Percentiles rank a stretch among this genome's conserved stretches.
Evolutionary conservation across 345 rosid species (phyloP).

Genomic region (Ceriops tagal): DNA sequence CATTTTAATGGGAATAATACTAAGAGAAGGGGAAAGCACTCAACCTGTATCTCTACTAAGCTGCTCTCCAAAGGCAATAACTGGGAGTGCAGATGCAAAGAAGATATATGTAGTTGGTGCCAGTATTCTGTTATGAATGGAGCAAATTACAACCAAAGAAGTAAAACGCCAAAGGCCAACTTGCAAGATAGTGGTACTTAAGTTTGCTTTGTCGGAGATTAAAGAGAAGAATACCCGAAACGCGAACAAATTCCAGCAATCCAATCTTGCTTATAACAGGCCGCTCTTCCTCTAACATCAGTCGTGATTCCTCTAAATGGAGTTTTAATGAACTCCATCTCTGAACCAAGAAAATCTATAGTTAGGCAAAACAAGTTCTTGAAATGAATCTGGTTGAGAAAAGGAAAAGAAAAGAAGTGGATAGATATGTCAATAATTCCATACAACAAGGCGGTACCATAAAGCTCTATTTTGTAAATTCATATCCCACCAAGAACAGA

Average conservation of each 20-base stretch:
- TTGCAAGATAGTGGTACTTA: not conserved
- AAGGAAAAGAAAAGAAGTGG: too few species aligned
- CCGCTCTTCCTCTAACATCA: slow-evolving; percentile 56
- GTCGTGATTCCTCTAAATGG: slow-evolving; percentile 48
- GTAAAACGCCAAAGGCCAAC: not conserved
- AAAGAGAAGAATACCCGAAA: slow-evolving; percentile 31
- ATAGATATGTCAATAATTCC: too few species aligned
- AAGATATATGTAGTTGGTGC: slow-evolving; percentile 84
- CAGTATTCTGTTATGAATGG: slow-evolving; percentile 42
- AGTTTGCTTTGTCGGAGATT: not conserved
- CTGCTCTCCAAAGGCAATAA: slow-evolving; percentile 83
- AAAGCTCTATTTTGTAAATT: too few species aligned
- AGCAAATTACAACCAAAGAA: slow-evolving; percentile 2
- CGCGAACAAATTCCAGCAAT: slow-evolving; percentile 49
- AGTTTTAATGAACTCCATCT: slow-evolving; percentile 40
- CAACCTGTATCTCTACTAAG: slow-evolving; percentile 73
- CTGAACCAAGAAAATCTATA: slow-evolving; percentile 14
- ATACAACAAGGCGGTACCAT: too few species aligned
- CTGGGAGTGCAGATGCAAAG: slow-evolving; percentile 85
- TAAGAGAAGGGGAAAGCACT: not conserved
- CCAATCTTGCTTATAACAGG: slow-evolving; percentile 75
- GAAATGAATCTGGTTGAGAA: not conserved
- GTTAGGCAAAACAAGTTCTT: not conserved
- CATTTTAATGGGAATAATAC: too few species aligned
- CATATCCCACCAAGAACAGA: too few species aligned